Base-by-base conservation (phyloP, 768 basidiomycete genomes). In the Russula vinacea region DNA sequence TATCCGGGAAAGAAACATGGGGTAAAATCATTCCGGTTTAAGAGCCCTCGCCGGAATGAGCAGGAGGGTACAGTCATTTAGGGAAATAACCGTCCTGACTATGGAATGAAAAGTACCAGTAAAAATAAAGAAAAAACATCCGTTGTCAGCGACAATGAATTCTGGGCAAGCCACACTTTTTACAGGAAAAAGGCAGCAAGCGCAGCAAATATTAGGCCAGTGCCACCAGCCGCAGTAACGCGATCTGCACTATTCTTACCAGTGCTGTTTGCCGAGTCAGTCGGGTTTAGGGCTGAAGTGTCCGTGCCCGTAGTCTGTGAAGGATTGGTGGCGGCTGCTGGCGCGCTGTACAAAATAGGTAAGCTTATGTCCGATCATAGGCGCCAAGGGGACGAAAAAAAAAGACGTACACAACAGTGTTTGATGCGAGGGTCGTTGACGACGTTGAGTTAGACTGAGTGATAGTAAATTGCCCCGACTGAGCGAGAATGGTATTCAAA, bases 381-480 rank as follows among this genome's bases (percentile, higher is more conserved):
- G 17, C 17, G 40, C 37, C 9, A 22, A n/a, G 53, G 40, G 26
- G 32, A 14, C 7, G 52, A 55, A 33, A 33, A 35, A 44, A 32
- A 35, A 42, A 45, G 19, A 56, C 42, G 4, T 61, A 58, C 47
- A 39, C 3, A 45, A 39, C 3, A 39, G 47, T 32, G 1, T 16
- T 39, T 9, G 64, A 45, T 1, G 50, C 11, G 37, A 73, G 60
- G 2, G 69, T 33, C 3, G 69, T 47, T 8, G 64, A 55, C 9
- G 52, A 19, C 17, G 65, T 53, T 7, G 74, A 59, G 33, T 47
- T 47, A 13, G 35, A 56, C 39, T 69, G 57, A 47, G 73, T 73
- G 72, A 86, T 83, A 69, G 72, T 75, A 74, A 93, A 94, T 60
- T 83, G 71, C 32, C 61, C 57, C 19, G 90, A 92, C 75, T 94